A percentile compares a stretch with the other conserved stretches of the same genome.
Evolutionary conservation across 139 green algal genomes (phyloP).

Genomic region (Asterochloris erici): DNA sequence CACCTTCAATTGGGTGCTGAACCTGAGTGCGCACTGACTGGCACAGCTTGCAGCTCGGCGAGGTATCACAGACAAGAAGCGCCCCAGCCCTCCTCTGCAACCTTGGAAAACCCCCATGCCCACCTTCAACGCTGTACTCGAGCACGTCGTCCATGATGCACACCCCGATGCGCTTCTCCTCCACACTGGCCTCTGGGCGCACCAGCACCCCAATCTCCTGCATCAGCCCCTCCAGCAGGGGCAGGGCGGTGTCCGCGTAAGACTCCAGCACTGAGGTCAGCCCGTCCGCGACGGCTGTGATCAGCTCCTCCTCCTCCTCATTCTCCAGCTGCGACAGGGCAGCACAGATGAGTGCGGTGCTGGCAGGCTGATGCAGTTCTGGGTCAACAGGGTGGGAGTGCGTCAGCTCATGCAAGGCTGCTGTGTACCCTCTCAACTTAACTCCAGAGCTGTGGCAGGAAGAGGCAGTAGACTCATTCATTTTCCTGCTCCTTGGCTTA

Average conservation of each 20-base stretch:
- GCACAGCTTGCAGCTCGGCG: not conserved
- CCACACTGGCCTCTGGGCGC: slow-evolving; percentile 13
- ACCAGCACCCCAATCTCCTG: slow-evolving; percentile 57
- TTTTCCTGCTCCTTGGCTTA: no score
- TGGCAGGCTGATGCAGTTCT: no score
- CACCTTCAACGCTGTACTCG: slow-evolving; percentile 66
- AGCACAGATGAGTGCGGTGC: not conserved
- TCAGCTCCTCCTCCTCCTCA: slow-evolving; percentile 85
- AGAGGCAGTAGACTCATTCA: no score
- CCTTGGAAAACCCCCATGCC: not conserved
- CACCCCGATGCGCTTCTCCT: slow-evolving; percentile 86
- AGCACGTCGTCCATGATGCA: slow-evolving; percentile 94
- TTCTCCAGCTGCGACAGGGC: slow-evolving; percentile 69
- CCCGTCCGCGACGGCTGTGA: slow-evolving; percentile 62
- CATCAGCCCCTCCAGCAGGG: slow-evolving; percentile 82
- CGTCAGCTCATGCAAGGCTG: no score
- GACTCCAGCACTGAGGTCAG: slow-evolving; percentile 71
- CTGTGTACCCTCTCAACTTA: no score
- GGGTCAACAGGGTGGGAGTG: no score
- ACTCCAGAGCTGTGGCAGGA: no score
- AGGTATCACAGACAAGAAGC: not conserved
- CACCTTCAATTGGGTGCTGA: not conserved
- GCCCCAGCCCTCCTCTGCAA: no score
- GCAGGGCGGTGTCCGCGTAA: slow-evolving; percentile 74
- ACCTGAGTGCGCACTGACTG: not conserved